These are phyloP conservation scores for Capsicum pubescens DNA, from an alignment of 257 asterid species.

Conservation along the genomic window DNA sequence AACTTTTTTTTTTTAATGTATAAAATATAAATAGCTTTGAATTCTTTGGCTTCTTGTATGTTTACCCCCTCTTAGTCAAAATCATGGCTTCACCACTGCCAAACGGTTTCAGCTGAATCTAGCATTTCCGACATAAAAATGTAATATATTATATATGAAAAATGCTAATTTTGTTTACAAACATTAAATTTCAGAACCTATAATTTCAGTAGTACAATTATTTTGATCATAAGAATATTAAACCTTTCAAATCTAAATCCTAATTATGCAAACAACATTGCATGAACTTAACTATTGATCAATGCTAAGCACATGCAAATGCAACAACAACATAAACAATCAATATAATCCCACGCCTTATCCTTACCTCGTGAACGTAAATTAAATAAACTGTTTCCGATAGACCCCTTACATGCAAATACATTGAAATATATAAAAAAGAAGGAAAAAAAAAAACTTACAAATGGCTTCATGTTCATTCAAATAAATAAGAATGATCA, in stretches of 20 bases:
- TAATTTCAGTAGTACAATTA: not conserved
- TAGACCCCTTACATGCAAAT: not conserved
- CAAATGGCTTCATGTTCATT: slow-evolving; percentile 38
- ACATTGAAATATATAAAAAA: not conserved
- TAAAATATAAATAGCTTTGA: too few species aligned
- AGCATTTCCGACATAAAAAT: not conserved
- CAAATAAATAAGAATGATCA: slow-evolving; percentile 30
- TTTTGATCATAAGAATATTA: not conserved
- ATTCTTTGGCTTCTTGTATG: too few species aligned
- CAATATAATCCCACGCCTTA: not conserved
- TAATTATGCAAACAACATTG: not conserved
- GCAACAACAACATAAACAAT: not conserved
- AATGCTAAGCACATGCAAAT: not conserved
- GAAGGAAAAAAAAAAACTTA: slow-evolving; percentile 19
- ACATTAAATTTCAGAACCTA: not conserved
- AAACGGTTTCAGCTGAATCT: not conserved
- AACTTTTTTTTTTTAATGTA: not conserved
- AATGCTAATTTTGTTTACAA: not conserved
- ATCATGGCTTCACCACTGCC: not conserved
- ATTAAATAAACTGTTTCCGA: not conserved
- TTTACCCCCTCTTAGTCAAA: not conserved
- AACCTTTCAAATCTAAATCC: not conserved
- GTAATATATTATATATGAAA: not conserved
- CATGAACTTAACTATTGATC: not conserved
- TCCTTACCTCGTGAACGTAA: not conserved